phyloP scores from a whole-genome alignment of 164 flowering plant genomes.

The Piper betle region DNA sequence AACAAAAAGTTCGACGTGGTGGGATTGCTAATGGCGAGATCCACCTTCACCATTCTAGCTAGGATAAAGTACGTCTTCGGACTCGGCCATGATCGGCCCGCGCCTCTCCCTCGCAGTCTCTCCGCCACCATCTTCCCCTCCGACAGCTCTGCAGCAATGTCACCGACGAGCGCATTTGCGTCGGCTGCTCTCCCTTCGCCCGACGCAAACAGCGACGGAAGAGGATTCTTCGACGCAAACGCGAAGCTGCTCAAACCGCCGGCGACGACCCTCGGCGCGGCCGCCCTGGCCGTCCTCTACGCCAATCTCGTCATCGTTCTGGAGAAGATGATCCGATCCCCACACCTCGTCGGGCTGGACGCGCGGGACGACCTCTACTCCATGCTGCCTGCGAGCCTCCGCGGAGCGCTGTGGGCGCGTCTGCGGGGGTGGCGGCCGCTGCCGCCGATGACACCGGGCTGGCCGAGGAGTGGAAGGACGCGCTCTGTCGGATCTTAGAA shows the following conservation, averaged over 20 bases:
- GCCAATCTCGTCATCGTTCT: constrained; percentile 70
- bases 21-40: constrained; percentile 31
- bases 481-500: constrained; percentile 53
- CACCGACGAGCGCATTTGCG: constrained; percentile 26
- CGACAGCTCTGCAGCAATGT: constrained; percentile 19
- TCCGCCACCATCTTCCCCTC: constrained; percentile 66
- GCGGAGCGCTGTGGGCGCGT: constrained; percentile 48
- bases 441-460: constrained; percentile 52
- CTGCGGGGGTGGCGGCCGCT: constrained; percentile 55
- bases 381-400: constrained; percentile 62
- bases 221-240: constrained; percentile 43
- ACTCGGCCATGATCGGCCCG: constrained; percentile 16
- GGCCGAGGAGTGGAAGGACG: constrained; percentile 79
- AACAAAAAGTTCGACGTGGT: constrained; percentile 45
- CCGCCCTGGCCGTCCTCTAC: constrained; percentile 67
- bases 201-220: background rate
- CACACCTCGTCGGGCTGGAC: constrained; percentile 70
- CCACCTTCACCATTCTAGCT: constrained; percentile 49
- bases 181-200: constrained; percentile 15
- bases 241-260: constrained; percentile 53
- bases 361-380: constrained; percentile 81
- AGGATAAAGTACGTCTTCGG: constrained; percentile 66
- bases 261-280: constrained; percentile 47
- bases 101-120: constrained; percentile 33
- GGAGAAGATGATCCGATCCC: constrained; percentile 78